Conservation (phyloP, 148 eudicot genomes). For the Selenicereus undatus region DNA sequence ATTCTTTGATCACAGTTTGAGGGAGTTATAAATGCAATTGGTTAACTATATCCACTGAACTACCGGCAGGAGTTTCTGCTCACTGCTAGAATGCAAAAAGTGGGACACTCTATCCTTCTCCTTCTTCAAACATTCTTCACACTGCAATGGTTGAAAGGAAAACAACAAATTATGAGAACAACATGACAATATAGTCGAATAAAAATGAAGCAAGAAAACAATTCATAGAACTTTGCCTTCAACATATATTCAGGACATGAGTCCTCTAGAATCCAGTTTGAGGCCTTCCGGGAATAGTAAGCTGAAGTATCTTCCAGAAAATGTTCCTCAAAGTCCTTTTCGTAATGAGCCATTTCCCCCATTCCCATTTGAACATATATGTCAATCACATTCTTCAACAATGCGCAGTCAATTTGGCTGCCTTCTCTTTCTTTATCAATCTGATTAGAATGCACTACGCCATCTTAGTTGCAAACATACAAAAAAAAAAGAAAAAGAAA, state of each 20-base stretch:
- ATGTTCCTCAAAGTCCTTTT: conserved; percentile 52
- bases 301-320: conserved; percentile 49
- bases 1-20: no score
- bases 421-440: conserved; percentile 71
- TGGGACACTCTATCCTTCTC: conserved; percentile 88
- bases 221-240: conserved; percentile 35
- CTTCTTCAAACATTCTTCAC: conserved; percentile 85
- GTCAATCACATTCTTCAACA: conserved; percentile 59
- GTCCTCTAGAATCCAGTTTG: conserved; percentile 63
- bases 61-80: conserved; percentile 87
- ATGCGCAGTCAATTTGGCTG: conserved; percentile 57
- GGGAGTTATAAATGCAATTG: no score
- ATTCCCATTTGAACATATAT: conserved; percentile 60
- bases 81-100: conserved; percentile 82
- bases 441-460: conserved; percentile 27
- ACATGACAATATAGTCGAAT: neutral
- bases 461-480: conserved; percentile 5
- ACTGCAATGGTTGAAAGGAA: conserved; percentile 40
- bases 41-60: neutral
- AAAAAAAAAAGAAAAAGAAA: no score
- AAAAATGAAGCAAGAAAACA: neutral
- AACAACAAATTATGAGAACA: neutral
- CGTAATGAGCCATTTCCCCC: conserved; percentile 44
- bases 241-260: conserved; percentile 79
- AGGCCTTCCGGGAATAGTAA: conserved; percentile 74